Base-by-base conservation (phyloP, 1,284 basidiomycete species). In the Apiotrichum sp. region DNA sequence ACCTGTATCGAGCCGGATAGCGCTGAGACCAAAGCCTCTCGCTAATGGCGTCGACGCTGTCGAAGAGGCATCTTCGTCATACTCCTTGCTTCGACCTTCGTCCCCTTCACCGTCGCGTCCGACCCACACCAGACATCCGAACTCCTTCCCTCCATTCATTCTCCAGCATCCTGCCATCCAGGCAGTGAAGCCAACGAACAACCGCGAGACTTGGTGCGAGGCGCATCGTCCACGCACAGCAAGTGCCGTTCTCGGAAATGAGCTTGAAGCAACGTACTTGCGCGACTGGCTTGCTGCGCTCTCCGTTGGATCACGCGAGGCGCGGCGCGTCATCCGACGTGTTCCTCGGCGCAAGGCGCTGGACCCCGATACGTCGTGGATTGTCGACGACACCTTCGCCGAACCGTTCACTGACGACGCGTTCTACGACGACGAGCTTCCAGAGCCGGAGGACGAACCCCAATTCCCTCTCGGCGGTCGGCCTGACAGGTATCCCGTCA, bases 281-380 rank as follows among this genome's bases (percentile, higher is more conserved):
- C 83, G 86, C 38, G 84, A 88, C 55, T 97, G 93, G 93, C 80
- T 96, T 14, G 78, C 87, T 8, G 83, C 84, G 53, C 72, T 95
- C 5, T 82, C 84, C 16, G 76, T 83, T 11, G 79, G 80, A 48
- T 58, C 62, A 66, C 67, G 70, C 70, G 46, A 72, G 76, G 10
- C 72, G 73, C 59, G 55, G 60, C 47, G 68, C 59, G 32, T 53
- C 59, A 32, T 71, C 65, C 57, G 68, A 56, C 34, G 63, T 62
- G 52, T 62, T 57, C 46, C 51, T 32, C 55, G 63, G 57, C 10
- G 56, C 46, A 6, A 57, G 47, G 36, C 53, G 0, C 34, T 33
- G 9, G 44, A 62, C 36, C 61, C 64, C n/a, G 67, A 70, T 40
- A 47, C 13, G 9, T 36, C 70, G 55, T 67, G 75, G 73, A 77